Percentiles rank a stretch among this genome's conserved stretches.
phyloP scores from a whole-genome alignment of 805 yeast genomes.

The Jamesozyma jinghongensis region DNA sequence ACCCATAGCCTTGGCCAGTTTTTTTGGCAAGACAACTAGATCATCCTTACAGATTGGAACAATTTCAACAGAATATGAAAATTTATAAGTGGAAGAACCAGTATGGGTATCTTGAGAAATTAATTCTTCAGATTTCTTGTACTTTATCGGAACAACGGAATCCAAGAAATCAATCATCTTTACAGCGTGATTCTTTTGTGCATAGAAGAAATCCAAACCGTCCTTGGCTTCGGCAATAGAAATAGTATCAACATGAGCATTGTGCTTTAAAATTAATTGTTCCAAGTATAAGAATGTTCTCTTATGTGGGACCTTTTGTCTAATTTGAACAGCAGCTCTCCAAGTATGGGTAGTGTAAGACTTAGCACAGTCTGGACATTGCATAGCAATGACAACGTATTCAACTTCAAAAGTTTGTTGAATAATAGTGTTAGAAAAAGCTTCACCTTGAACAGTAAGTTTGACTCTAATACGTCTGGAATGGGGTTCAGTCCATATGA shows the following conservation, averaged over 20 bases:
- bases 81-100: conserved; percentile 79
- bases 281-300: conserved; percentile 93
- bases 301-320: conserved; percentile 96
- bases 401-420: conserved; percentile 95
- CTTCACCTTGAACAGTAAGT: conserved; percentile 94
- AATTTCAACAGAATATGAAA: conserved; percentile 85
- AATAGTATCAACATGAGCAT: conserved; percentile 89
- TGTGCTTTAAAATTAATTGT: conserved; percentile 85
- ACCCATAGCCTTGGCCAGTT: conserved; percentile 75
- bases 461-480: conserved; percentile 89
- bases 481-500: conserved; percentile 99
- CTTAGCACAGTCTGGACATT: conserved; percentile 98
- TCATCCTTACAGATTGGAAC: conserved; percentile 97
- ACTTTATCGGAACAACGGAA: conserved; percentile 76
- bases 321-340: conserved; percentile 95
- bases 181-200: conserved; percentile 81
- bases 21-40: conserved; percentile 81
- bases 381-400: conserved; percentile 87
- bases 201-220: conserved; percentile 89
- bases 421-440: conserved; percentile 79
- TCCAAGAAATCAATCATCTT: conserved; percentile 87
- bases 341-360: conserved; percentile 94
- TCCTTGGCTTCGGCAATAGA: conserved; percentile 88
- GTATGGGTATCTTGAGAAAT: conserved; percentile 89
- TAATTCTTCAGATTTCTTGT: conserved; percentile 81